Base-by-base conservation (phyloP, 225 moss, liverwort and hornwort genomes). In the Sphagnum contortum region DNA sequence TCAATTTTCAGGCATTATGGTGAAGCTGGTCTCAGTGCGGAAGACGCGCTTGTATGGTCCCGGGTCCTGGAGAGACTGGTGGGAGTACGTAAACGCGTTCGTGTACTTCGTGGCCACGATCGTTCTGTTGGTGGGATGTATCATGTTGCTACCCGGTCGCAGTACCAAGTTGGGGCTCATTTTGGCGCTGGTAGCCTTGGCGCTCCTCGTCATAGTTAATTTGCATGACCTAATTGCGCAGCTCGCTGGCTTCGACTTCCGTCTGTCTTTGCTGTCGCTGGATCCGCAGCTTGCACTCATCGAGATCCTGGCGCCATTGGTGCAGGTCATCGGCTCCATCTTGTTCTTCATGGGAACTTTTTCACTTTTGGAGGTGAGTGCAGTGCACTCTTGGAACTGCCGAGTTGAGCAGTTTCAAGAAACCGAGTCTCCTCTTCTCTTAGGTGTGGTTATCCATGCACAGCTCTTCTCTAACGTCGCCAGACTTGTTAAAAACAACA, bases 21-120 rank as follows among this genome's bases (percentile, higher is more conserved):
- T 86, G 86, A 91, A 91, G 79, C 73, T 91, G 13, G 88, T 81
- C 2, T 91, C 88, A 6, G 83, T 78, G n/a, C 77, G 91, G 53
- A 79, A 74, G 59, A 62, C 66, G 0, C 79, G 86, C 48, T 61
- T 74, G 61, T 91, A 86, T 4, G 91, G 91, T 44, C 78, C 86
- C 12, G 61, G 56, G 0, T 62, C 6, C 55, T 69, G 60, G 14
- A 70, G 83, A 44, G 78, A 88, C 59, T 2, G 86, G 12, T 74
- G 77, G 57, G 91, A 91, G 76, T 86, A 70, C 45, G 45, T 74
- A 53, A 91, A 88, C 57, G 80, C 88, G 2, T 86, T 84, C 56
- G 12, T 61, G 57, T 88, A 82, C 47, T 45, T 91, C 9, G 12
- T 80, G 6, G 82, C 83, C 49, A 80, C 86, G 4, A 48, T 84